Base-by-base conservation (phyloP, 805 yeast genomes). In the Cyberlindnera mississippiensis region DNA sequence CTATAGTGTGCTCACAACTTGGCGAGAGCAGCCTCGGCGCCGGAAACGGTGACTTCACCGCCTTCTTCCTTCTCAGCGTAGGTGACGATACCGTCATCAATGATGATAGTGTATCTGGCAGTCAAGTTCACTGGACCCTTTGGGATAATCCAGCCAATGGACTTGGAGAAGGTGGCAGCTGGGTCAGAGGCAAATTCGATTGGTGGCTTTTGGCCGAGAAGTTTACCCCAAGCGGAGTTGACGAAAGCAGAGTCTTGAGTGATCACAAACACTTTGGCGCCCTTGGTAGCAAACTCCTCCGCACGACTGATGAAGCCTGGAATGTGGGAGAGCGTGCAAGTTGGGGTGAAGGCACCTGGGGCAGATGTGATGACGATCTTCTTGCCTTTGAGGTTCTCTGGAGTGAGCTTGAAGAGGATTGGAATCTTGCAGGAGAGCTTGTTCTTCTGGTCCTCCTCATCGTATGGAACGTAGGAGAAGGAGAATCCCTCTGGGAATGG, bases 321-420 rank as follows among this genome's bases (percentile, higher is more conserved):
- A 46, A 84, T 73, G 63, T 84, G 93, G 53, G 75, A 70, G 38
- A 73, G 76, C 37, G 85, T 72, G 64, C 93, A 85, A 7, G 91
- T 78, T 42, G 91, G 95, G 20, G 95, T 85, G 72, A 85, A 86
- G 10, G 95, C 93, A 48, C 90, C 95, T 48, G 95, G 93, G 27
- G 85, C 89, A 45, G 84, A 73, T 26, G 87, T 86, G 53, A 85
- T 68, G 33, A 85, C 78, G 26, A 82, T 76, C 41, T 53, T 55
- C 42, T 57, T 56, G 14, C 57, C 59, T 29, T 51, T 51, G 11
- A 56, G 35, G 46, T 51, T 54, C 36, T 56, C 61, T 28, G 44
- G 52, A 13, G 57, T 42, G 10, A 57, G 36, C 32, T 56, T 51
- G 52, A 44, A 55, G 28, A 34, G 49, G 28, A 51, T 53, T 38